Percentiles rank a stretch among this genome's conserved stretches.
Evolutionary conservation across 2,329 filamentous ascomycete species (phyloP).

Genomic region (Zasmidium cellare): DNA sequence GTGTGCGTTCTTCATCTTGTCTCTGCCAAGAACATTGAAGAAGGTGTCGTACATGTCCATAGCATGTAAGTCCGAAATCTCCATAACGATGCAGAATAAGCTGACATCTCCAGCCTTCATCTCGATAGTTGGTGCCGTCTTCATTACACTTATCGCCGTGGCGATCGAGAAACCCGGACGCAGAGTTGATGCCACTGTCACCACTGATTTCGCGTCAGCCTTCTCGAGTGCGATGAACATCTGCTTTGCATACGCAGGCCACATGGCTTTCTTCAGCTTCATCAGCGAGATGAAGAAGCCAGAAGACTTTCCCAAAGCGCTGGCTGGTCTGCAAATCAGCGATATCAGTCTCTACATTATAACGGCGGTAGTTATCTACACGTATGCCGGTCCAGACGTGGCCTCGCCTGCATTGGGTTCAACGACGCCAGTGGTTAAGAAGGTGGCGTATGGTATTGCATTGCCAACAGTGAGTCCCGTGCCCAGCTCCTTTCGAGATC

Average conservation of each 20-base stretch:
- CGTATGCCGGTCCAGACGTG: constrained; percentile 62
- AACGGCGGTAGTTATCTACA: constrained; percentile 66
- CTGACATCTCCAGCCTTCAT: constrained; percentile 52
- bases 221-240: constrained; percentile 68
- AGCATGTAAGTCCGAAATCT: constrained; percentile 48
- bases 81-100: too few species aligned
- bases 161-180: constrained; percentile 4
- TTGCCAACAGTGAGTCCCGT: constrained; percentile 53
- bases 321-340: constrained; percentile 60
- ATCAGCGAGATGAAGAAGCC: constrained; percentile 65
- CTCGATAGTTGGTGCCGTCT: constrained; percentile 60
- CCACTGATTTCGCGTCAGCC: constrained; percentile 47
- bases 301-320: constrained; percentile 60
- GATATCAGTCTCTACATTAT: constrained; percentile 65
- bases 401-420: constrained; percentile 66
- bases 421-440: constrained; percentile 55
- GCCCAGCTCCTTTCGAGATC: neutral
- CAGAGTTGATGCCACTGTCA: neutral
- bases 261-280: constrained; percentile 66
- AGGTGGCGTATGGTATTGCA: constrained; percentile 67
- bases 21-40: constrained; percentile 62
- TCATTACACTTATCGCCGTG: constrained; percentile 34
- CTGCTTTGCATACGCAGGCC: constrained; percentile 65
- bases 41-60: constrained; percentile 65
- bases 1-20: constrained; percentile 58